Evolutionary conservation across 805 yeast species (phyloP).

Genomic region (Spathaspora boniae): DNA sequence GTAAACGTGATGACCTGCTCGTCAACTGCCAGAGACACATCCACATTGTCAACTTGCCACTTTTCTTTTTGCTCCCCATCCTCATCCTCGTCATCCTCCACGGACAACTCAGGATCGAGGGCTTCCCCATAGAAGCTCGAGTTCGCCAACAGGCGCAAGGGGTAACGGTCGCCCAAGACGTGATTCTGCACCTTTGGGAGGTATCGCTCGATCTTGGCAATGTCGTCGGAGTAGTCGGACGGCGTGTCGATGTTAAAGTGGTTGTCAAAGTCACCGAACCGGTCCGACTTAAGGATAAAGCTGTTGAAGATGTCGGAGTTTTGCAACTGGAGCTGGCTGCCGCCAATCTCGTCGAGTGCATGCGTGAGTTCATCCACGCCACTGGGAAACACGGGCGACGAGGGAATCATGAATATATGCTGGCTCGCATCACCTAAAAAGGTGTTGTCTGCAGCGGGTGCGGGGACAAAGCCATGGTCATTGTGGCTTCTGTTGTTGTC

Average conservation of each 20-base stretch:
- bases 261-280: slow-evolving; percentile 5
- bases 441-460: too few species aligned
- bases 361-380: slow-evolving; percentile 24
- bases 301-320: slow-evolving; percentile 25
- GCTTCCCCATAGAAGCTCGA: background rate
- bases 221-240: slow-evolving; percentile 33
- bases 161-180: slow-evolving; percentile 1
- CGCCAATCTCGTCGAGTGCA: slow-evolving; percentile 25
- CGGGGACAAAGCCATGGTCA: too few species aligned
- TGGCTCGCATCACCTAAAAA: too few species aligned
- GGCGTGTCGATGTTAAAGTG: too few species aligned
- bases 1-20: too few species aligned
- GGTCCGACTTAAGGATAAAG: slow-evolving; percentile 13
- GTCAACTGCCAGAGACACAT: too few species aligned
- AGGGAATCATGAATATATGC: too few species aligned
- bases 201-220: slow-evolving; percentile 28
- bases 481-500: too few species aligned
- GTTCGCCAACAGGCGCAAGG: slow-evolving; percentile 5
- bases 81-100: slow-evolving; percentile 8
- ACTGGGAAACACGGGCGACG: too few species aligned
- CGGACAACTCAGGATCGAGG: background rate
- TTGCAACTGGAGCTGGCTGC: slow-evolving; percentile 21
- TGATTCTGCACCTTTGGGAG: slow-evolving; percentile 11
- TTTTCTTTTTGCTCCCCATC: background rate
- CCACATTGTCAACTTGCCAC: slow-evolving; percentile 7